A percentile compares a stretch with the other conserved stretches of the same genome.
These are phyloP conservation scores for Jimgerdemannia lactiflua DNA, from an alignment of 192 early-diverging fungal species.

Conservation along the genomic window DNA sequence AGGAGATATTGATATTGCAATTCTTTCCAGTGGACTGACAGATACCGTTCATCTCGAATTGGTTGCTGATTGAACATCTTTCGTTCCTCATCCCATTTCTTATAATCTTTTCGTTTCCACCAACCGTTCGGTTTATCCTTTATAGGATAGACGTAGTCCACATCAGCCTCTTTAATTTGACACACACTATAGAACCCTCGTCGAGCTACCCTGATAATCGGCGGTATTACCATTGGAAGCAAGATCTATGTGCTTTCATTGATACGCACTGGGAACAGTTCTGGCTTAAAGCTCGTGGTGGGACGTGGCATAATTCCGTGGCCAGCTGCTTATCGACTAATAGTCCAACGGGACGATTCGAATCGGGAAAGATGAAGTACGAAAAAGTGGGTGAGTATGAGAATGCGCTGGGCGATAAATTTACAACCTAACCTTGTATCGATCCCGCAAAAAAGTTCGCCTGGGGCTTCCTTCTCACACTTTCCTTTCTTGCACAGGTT, in stretches of 20 bases:
- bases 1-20: no score
- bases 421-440: conserved; percentile 50
- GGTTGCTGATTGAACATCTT: no score
- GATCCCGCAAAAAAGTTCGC: not conserved
- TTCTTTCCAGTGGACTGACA: no score
- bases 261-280: conserved; percentile 65
- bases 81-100: not conserved
- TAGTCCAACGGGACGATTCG: conserved; percentile 47
- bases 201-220: conserved; percentile 18
- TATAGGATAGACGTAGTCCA: conserved; percentile 57
- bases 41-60: no score
- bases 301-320: conserved; percentile 64
- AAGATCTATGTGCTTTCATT: conserved; percentile 64
- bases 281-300: conserved; percentile 59
- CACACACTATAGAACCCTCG: conserved; percentile 37
- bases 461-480: conserved; percentile 36
- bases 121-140: not conserved
- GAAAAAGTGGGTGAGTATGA: conserved; percentile 52
- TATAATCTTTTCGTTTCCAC: not conserved
- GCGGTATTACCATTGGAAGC: conserved; percentile 45
- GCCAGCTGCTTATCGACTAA: conserved; percentile 55
- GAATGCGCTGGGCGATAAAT: conserved; percentile 42
- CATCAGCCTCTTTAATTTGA: conserved; percentile 62
- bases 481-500: not conserved
- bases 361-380: conserved; percentile 54